Evolutionary conservation across 306 rosid species (phyloP), one percentile per base, ranked within the genome.

Genomic region (Cucurbita maxima): DNA sequence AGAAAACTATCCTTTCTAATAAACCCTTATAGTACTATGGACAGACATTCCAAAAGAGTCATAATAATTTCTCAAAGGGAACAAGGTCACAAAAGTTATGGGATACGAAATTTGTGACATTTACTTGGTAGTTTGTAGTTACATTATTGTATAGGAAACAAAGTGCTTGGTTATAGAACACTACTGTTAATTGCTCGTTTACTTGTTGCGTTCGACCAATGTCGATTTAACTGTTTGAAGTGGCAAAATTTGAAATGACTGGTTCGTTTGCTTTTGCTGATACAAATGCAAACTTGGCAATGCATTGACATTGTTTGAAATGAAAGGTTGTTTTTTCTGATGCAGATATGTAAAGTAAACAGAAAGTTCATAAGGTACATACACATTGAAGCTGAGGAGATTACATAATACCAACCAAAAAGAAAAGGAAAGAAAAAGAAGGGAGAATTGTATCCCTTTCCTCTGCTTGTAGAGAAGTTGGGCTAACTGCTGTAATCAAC

Each of bases 291-390:
- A 16, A 8, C 25, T 62, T 8, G 9, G 71, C 3, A 2, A 41
- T 16, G 8, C 58, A 25, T 7, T 15, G 25, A 4, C 58, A 14
- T 7, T 34, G 25, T 34, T 40, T 55, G 51, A 13, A 56, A 37
- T 73, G 5, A 38, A 37, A 60, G 2, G 16, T 55, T 55, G 4
- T 38, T 60, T 47, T 59, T 55, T 75, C 1, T 40, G 16, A 48
- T 48, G 78, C 78, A 75, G 78, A 75, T 45, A 75, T 62, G 20
- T 58, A 75, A n/a, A 75, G 18, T 52, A 8, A 8, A 54, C 55
- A 69, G 43, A 25, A 69, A 47, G 44, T 45, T 5, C 9, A 7
- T 3, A 3, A 47, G 54, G 73, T 69, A 69, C 43, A 47, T 69
- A 69, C 57, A 22, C 12, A 68, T 48, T n/a, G 73, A 20, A 15